Evolutionary conservation across 1,139 yeast genomes (phyloP), one percentile per base, ranked within the genome.

Genomic region (Kluyveromyces sp.): DNA sequence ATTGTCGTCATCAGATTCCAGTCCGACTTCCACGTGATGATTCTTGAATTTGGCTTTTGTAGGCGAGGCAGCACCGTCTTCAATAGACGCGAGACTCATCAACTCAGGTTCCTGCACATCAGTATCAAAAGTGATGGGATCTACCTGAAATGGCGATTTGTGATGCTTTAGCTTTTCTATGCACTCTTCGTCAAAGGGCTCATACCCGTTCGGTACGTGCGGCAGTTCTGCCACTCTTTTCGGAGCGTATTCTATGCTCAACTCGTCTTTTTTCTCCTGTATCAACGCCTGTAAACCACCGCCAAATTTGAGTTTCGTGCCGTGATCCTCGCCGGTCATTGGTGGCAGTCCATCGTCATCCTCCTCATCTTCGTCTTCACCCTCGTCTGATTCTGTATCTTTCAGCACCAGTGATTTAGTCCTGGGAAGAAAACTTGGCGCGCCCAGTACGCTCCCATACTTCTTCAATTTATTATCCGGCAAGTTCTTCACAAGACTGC

Each of bases 391-490:
- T 25, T 42, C 50, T 17, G 53, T 44, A 45, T 62, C 66, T 39
- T 57, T 60, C 41, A 61, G 52, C 16, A 61, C 61, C 8, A 55
- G 49, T 42, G 63, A 58, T 46, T 63, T 61, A 32, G 55, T 47
- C 38, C 53, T 49, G 9, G 44, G 36, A 30, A 42, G 26, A 19
- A 28, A 26, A 4, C 25, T 20, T 11, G 53, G 53, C 33, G 52
- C 42, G 20, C 53, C 50, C 52, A 54, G 54, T 50, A 51, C 63
- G 50, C 60, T 59, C 46, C 55, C 63, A 44, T 58, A 57, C 40
- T 57, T 63, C 48, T 64, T 65, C 48, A 65, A 59, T 43, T 54
- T 61, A 39, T 52, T 50, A 3, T 36, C 46, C 6, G 46, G 42
- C 36, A 43, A 17, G 16, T 38, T 42, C 20, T 42, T 38, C n/a